Percentiles rank a stretch among this genome's conserved stretches.
Evolutionary conservation across 306 rosid genomes (phyloP).

Genomic region (Malus asiatica): DNA sequence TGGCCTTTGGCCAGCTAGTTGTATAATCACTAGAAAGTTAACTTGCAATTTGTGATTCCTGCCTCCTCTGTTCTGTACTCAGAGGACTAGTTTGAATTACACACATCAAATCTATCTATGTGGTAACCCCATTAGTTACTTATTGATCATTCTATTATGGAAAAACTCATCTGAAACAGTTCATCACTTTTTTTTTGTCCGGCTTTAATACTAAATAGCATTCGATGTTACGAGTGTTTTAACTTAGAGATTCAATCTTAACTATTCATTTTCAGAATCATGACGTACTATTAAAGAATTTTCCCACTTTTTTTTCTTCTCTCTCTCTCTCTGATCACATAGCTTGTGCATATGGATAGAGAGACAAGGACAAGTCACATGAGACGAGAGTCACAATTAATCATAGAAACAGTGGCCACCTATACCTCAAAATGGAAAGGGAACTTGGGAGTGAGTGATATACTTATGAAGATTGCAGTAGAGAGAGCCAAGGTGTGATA

Average conservation of each 20-base stretch:
- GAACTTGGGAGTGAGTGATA: slow-evolving; percentile 15
- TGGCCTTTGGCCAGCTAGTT: not conserved
- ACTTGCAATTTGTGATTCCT: not conserved
- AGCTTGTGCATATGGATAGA: no score
- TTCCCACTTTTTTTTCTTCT: no score
- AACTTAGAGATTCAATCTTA: no score
- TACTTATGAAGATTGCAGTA: slow-evolving; percentile 11
- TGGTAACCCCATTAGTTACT: not conserved
- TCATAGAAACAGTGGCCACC: slow-evolving; percentile 22
- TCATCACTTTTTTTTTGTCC: no score
- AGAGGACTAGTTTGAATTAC: not conserved
- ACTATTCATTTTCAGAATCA: no score
- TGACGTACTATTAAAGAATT: no score
- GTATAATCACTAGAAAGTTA: not conserved
- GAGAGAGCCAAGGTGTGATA: slow-evolving; percentile 27
- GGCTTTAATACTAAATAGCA: not conserved
- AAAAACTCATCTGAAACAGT: no score
- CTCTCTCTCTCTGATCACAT: no score
- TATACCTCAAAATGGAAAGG: slow-evolving; percentile 22
- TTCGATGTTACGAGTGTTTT: not conserved
- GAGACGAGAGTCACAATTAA: not conserved
- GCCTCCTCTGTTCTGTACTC: not conserved
- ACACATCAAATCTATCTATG: not conserved
- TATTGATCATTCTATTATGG: not conserved
- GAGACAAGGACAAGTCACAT: no score